phyloP scores from a whole-genome alignment of 1,284 basidiomycete species.

The Ustilago loliicola region DNA sequence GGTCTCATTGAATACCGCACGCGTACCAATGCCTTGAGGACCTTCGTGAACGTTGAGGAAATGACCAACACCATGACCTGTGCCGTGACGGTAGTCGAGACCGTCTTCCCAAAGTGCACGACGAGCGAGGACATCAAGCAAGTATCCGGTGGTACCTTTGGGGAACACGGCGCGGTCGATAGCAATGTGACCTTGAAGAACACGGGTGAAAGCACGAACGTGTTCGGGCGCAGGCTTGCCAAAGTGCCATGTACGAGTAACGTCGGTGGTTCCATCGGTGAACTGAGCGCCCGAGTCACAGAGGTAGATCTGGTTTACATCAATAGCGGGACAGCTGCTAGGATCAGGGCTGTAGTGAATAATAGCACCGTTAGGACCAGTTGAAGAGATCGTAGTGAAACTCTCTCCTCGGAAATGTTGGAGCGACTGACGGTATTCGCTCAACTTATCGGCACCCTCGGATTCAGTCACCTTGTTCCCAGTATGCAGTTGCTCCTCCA shows the following conservation, averaged over 20 bases:
- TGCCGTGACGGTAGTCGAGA: slow-evolving; percentile 76
- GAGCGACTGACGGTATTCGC: slow-evolving; percentile 82
- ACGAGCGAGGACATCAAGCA: slow-evolving; percentile 86
- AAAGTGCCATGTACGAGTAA: slow-evolving; percentile 88
- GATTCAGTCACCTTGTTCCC: slow-evolving; percentile 83
- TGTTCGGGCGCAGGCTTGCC: slow-evolving; percentile 85
- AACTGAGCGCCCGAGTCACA: slow-evolving; percentile 95
- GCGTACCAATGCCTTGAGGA: slow-evolving; percentile 68
- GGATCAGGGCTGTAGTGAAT: slow-evolving; percentile 92
- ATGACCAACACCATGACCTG: slow-evolving; percentile 66
- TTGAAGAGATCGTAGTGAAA: slow-evolving; percentile 90
- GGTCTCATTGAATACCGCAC: slow-evolving; percentile 68
- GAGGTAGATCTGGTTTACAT: slow-evolving; percentile 77
- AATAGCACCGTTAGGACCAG: slow-evolving; percentile 89
- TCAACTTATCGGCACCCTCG: slow-evolving; percentile 83
- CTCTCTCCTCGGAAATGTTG: slow-evolving; percentile 87
- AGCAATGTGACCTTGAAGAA: slow-evolving; percentile 94
- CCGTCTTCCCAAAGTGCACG: slow-evolving; percentile 91
- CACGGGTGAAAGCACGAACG: slow-evolving; percentile 89
- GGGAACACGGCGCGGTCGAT: slow-evolving; percentile 90
- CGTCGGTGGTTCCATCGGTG: slow-evolving; percentile 93
- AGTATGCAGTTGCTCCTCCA: slow-evolving; percentile 82
- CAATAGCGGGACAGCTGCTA: slow-evolving; percentile 80
- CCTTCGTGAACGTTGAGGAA: slow-evolving; percentile 69
- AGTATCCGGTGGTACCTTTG: slow-evolving; percentile 82